Evolutionary conservation across 805 yeast genomes (phyloP), one percentile per base, ranked within the genome.

Genomic region (Yamadazyma endophytica): DNA sequence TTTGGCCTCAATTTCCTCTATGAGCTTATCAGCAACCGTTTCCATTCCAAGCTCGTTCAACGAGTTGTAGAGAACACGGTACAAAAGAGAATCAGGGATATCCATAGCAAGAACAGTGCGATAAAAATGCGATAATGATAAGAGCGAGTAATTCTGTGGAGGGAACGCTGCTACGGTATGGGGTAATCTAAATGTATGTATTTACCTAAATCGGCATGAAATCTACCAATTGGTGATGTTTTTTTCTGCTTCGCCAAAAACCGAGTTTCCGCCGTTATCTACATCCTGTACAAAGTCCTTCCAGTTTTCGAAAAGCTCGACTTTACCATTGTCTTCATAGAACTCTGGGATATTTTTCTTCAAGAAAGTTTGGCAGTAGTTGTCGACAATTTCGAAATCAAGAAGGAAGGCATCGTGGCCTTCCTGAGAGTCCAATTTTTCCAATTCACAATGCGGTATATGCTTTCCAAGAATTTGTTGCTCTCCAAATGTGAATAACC

Each of bases 341-440:
- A 81, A 66, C 17, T 78, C 83, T 2, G 79, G 70, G 33, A 81
- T 59, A 34, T 78, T 65, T 24, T 62, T 56, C 15, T 58, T 60
- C 49, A 90, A 68, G 56, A 90, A 92, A 3, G 73, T 74, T 26
- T 74, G 58, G 32, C 94, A 77, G 42, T 81, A 65, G 21, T 73
- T 66, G 54, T 92, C 85, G 35, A 92, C 87, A 31, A 78, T 76
- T 29, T 77, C 81, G 56, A 92, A 92, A 56, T 92, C 98, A 28
- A 92, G 67, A 38, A 92, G 61, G 52, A 92, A 92, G 2, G 97
- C 98, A 63, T 92, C 98, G 52, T 92, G 98, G 12, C 98, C 98
- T 47, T 92, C 98, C 9, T 90, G 92, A 1, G 97, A 88, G 40
- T 83, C 76, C 25, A 92, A 79, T 47, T 78, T 77, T 43, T 79